Base-by-base conservation (phyloP, 306 rosid genomes). In the Prunus salicina region DNA sequence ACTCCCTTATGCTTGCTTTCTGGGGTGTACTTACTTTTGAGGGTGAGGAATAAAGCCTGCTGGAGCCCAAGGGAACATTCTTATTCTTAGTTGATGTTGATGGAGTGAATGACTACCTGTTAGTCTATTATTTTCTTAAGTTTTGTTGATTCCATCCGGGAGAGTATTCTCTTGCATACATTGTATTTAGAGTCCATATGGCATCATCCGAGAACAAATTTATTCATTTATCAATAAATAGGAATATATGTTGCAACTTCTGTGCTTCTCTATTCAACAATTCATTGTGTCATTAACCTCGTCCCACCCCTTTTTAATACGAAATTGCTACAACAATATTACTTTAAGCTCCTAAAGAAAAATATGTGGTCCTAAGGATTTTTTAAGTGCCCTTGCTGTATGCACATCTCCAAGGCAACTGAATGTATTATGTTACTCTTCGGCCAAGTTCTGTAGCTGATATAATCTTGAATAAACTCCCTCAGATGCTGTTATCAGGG, bases 381-480 rank as follows among this genome's bases (percentile, higher is more conserved):
- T 38, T 45, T 45, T 58, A 52, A 60, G 34, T 70, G n/a, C 70
- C 57, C 51, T 74, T 20, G 32, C 2, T 22, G 50, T 69, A 67
- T 50, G 20, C 30, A 16, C 22, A 57, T n/a, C 10, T 57, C 10
- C 16, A 25, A 24, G 16, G 43, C 28, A 70, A 9, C 43, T 55
- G n/a, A 56, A 73, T 60, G 64, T 43, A 25, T 49, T 65, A 64
- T 73, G 79, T 78, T 69, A 84, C 57, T 81, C 79, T 80, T 81
- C 86, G 10, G 63, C 76, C 72, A 89, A 84, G 79, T 87, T 91
- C 78, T 93, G 96, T 75, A 93, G 76, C 80, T 66, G 79, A 88
- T 56, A 84, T 60, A 91, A 69, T 76, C 90, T 89, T 55, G 97
- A 87, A 78, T 93, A 89, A 61, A 91, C 88, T 76, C 98, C 97